Conservation (phyloP, 1,139 yeast genomes). For the Nadsonia starkeyi-henricii region DNA sequence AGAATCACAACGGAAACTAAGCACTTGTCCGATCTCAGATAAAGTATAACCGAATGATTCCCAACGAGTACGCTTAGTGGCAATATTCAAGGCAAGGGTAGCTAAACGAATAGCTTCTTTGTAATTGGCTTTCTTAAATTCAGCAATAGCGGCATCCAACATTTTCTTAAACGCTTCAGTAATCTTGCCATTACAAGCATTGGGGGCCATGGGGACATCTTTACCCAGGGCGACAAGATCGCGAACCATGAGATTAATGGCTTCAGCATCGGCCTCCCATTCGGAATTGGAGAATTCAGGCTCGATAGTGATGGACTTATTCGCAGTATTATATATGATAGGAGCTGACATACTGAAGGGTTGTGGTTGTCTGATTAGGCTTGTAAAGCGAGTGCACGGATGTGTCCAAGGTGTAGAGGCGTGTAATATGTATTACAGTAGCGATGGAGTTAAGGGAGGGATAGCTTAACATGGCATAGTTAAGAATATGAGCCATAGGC, state of each 20-base stretch:
- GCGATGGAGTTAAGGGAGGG: too few relatives aligned
- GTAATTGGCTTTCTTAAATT: constrained; percentile 47
- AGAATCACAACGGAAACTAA: constrained; percentile 77
- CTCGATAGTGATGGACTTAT: neutral
- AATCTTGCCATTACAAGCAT: constrained; percentile 31
- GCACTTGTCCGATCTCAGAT: constrained; percentile 58
- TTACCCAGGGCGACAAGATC: constrained; percentile 46
- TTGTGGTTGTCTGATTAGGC: too few relatives aligned
- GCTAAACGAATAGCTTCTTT: constrained; percentile 64
- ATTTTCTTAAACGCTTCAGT: constrained; percentile 57
- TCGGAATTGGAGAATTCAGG: constrained; percentile 14
- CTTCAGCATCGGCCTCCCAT: constrained; percentile 38
- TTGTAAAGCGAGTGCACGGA: too few relatives aligned
- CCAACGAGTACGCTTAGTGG: constrained; percentile 68
- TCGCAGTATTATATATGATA: neutral
- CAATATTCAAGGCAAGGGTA: constrained; percentile 68
- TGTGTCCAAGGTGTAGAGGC: too few relatives aligned
- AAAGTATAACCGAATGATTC: constrained; percentile 71
- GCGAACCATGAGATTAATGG: constrained; percentile 47
- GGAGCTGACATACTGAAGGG: neutral
- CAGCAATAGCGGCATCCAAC: constrained; percentile 55
- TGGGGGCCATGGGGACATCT: constrained; percentile 54
- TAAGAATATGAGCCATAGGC: too few relatives aligned
- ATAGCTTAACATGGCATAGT: too few relatives aligned
- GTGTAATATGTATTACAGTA: too few relatives aligned